Evolutionary conservation across 768 basidiomycete genomes (phyloP).

Genomic region (Podaxis mareebaensis): DNA sequence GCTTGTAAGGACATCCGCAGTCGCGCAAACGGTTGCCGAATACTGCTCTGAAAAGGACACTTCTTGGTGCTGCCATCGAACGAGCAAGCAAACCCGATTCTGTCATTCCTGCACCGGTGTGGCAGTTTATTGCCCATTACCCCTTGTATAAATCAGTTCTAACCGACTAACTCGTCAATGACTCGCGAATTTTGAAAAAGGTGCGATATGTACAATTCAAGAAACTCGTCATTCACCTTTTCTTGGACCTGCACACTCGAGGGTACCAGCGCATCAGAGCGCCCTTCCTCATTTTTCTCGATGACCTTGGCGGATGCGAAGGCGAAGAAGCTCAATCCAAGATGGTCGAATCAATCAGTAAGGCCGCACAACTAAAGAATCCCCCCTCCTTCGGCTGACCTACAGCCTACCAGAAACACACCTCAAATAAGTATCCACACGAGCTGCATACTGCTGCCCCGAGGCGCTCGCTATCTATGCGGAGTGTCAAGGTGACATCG

Average conservation of each 20-base stretch:
- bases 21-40: slow-evolving; percentile 1
- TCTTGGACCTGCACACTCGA: neutral
- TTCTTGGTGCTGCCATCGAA: slow-evolving; percentile 2
- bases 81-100: neutral
- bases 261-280: too few relatives aligned
- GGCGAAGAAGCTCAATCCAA: neutral
- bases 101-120: neutral
- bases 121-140: neutral
- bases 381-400: neutral
- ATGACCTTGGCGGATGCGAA: neutral
- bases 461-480: neutral
- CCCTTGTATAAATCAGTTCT: neutral
- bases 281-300: neutral
- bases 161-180: neutral
- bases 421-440: neutral
- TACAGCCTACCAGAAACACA: neutral
- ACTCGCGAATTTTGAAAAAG: neutral
- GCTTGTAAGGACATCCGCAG: slow-evolving; percentile 9
- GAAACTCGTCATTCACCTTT: neutral
- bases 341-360: neutral
- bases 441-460: neutral
- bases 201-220: neutral
- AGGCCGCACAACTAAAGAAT: neutral
- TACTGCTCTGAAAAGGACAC: neutral
- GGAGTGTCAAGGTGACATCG: neutral